These are phyloP conservation scores for Teratosphaeria gauchensis DNA, from an alignment of 2,329 filamentous ascomycete species.

Conservation along the genomic window DNA sequence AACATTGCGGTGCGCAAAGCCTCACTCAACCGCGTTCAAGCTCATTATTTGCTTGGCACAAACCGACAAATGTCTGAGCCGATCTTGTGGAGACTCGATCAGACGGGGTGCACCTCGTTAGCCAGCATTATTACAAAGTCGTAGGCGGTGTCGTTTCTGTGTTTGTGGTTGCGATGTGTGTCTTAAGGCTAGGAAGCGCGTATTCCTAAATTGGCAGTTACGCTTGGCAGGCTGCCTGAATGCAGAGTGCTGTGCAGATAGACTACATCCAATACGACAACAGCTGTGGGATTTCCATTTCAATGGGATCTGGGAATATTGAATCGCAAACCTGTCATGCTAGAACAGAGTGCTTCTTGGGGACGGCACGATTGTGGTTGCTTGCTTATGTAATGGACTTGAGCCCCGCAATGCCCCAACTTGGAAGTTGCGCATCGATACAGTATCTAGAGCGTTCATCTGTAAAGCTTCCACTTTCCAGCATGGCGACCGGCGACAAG, in stretches of 20 bases:
- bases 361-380: too few species aligned
- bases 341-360: not conserved
- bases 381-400: too few species aligned
- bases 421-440: not conserved
- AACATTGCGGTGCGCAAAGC: not conserved
- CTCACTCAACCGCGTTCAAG: not conserved
- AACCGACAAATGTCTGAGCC: not conserved
- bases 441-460: not conserved
- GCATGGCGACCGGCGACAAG: constrained; percentile 9
- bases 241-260: not conserved
- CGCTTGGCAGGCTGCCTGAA: not conserved
- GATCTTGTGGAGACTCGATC: too few species aligned
- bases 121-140: too few species aligned
- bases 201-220: not conserved
- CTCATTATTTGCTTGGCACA: not conserved
- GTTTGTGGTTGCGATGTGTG: not conserved
- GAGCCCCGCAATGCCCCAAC: too few species aligned
- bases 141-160: too few species aligned
- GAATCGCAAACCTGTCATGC: not conserved
- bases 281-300: too few species aligned
- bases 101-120: too few species aligned
- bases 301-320: not conserved
- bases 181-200: not conserved
- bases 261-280: too few species aligned
- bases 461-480: not conserved